Evolutionary conservation across 495 filamentous ascomycete genomes (phyloP), one percentile per base, ranked within the genome.

Genomic region (Corynascus novoguineensis): DNA sequence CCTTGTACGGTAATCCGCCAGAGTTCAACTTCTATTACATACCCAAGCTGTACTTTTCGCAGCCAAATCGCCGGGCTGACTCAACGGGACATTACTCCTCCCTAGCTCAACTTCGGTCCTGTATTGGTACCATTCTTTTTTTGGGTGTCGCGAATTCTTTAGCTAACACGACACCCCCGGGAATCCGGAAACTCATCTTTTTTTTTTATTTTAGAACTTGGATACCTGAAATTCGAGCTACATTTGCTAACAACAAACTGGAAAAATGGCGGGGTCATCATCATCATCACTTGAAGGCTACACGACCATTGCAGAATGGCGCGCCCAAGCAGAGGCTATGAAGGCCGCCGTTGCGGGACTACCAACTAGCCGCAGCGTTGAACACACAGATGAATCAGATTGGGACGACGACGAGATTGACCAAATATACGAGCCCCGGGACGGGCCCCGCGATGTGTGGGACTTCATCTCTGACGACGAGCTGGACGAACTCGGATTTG

Each of bases 401-500:
- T 57, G 64, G 50, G 67, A 70, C 42, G 72, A 75, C 47, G 77
- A 77, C 49, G 67, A 86, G 10, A 77, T 82, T 44, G 75, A 87
- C 28, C 78, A 87, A 40, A 83, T 85, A 22, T 78, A 81, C 40
- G 80, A 83, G 22, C 78, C 82, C 32, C 83, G 81, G 2, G 75
- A 76, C 38, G 82, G 82, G 17, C 79, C 83, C 9, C 86, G 91
- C 58, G 88, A 95, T 72, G 81, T 96, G 10, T 97, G 93, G 93
- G 89, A 95, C 68, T 81, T 91, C 35, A 88, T 90, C 67, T 87
- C 83, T 46, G 87, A 89, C 31, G 79, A 77, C 41, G 85, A 89
- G 27, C 75, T 82, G 31, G 87, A 83, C 25, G 76, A 75, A 35
- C 50, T 72, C 51, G 59, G 62, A 10, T 61, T 76, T 4, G 75